Evolutionary conservation across 495 filamentous ascomycete species (phyloP), one percentile per base, ranked within the genome.

Genomic region (Entonaema liquescens): DNA sequence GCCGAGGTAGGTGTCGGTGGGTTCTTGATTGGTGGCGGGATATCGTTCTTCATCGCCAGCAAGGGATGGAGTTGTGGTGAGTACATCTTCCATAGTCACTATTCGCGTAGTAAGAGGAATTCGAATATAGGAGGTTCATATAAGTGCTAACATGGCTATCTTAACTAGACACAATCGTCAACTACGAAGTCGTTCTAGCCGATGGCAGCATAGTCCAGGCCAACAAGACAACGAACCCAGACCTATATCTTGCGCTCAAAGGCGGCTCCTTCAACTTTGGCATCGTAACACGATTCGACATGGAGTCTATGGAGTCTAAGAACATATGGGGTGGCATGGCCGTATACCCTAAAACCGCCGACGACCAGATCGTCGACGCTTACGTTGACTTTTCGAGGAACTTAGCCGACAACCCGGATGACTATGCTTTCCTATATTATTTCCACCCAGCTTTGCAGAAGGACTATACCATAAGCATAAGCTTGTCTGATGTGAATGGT

Each of bases 1-100:
- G 64, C 81, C 0, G 76, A 76, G 7, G 83, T 91, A 44, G 89
- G 89, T 25, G 84, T 89, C 2, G 83, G 86, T 26, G 89, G 89
- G 11, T 73, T 89, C 15, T 79, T 82, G n/a, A 83, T 88, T 6
- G 88, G 88, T 19, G 87, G 86, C 31, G 87, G 87, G 0, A 73
- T 88, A 42, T 85, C 79, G 60, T 86, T 81, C 67, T 85, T 83
- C 72, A 79, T 80, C n/a, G 79, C 78, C 66, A 72, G 80, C 55
- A 70, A 82, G 12, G 87, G 88, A 8, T 87, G 80, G 62, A 80
- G 70, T n/a, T 86, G 82, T 65, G 82, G 67, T 70, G 42, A 65
- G 67, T 65, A 3, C 13, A 42, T 5, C 21, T 26, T 12, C 38
- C 33, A 5, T 44, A 33, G 31, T 6, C 31, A 33, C 5, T 9